phyloP scores from a whole-genome alignment of 2,329 filamentous ascomycete genomes.

The Colletotrichum destructivum region DNA sequence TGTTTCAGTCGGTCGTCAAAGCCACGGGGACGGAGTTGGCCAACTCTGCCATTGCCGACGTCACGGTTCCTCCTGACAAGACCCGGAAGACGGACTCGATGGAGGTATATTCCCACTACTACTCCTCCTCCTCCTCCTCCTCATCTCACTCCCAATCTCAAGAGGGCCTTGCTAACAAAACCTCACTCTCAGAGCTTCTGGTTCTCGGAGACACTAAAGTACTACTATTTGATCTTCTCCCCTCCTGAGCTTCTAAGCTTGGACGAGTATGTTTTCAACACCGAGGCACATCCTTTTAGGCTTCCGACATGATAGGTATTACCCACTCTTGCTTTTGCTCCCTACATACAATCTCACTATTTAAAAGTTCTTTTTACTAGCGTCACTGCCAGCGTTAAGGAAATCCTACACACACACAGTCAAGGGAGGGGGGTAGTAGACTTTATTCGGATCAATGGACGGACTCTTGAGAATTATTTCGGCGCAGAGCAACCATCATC shows the following conservation, averaged over 20 bases:
- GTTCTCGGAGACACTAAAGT: slow-evolving; percentile 82
- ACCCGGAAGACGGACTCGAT: slow-evolving; percentile 56
- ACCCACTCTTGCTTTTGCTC: no score
- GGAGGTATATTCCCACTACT: slow-evolving; percentile 46
- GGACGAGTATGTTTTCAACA: slow-evolving; percentile 77
- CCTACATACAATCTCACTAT: no score
- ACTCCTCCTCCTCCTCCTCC: slow-evolving; percentile 40
- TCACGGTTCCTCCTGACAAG: slow-evolving; percentile 66
- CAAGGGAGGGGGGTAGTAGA: no score
- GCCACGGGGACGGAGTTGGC: slow-evolving; percentile 63
- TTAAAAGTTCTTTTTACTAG: no score
- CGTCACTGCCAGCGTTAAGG: no score
- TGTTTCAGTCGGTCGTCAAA: slow-evolving; percentile 64
- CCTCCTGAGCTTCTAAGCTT: slow-evolving; percentile 75
- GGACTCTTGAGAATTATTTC: no score
- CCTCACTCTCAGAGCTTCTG: slow-evolving; percentile 72
- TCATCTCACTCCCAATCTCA: slow-evolving; percentile 22
- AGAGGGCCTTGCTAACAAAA: neutral
- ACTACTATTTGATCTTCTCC: slow-evolving; percentile 81
- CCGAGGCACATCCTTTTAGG: slow-evolving; percentile 64
- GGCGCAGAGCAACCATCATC: no score
- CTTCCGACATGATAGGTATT: slow-evolving; percentile 9
- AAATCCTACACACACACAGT: no score
- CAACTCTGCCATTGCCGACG: slow-evolving; percentile 64
- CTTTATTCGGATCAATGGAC: no score